Evolutionary conservation across 2,329 filamentous ascomycete species (phyloP).

Genomic region (Sporothrix luriei): DNA sequence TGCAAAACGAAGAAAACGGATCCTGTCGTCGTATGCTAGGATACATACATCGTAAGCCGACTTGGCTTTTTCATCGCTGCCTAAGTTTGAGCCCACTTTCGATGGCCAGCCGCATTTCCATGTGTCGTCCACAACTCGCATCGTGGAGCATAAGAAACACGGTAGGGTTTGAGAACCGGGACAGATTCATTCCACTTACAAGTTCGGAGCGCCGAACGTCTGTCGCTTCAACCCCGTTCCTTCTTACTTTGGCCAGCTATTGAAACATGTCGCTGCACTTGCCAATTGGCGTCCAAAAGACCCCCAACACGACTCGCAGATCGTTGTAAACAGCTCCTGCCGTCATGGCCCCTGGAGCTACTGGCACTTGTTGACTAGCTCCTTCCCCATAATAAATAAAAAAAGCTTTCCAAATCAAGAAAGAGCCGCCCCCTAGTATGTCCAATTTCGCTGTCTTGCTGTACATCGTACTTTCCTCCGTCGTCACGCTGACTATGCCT

Average conservation of each 20-base stretch:
- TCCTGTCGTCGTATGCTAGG: not conserved
- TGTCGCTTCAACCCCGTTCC: constrained; percentile 7
- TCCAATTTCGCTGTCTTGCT: constrained; percentile 6
- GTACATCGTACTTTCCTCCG: constrained; percentile 4
- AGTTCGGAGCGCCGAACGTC: not conserved
- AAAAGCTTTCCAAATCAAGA: constrained; percentile 25
- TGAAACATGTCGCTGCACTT: not conserved
- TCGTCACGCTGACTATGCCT: not conserved
- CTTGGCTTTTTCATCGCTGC: not conserved
- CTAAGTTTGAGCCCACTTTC: not conserved
- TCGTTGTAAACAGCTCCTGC: not conserved
- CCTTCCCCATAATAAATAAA: constrained; percentile 22
- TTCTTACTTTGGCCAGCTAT: not conserved
- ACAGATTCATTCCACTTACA: not conserved
- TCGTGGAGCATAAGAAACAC: not conserved
- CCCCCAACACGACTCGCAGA: not conserved
- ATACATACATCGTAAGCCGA: not conserved
- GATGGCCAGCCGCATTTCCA: not conserved
- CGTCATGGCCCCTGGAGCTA: not conserved
- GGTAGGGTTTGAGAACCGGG: not conserved
- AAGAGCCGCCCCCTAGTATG: constrained; percentile 6
- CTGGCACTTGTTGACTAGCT: constrained; percentile 15
- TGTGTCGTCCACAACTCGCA: not conserved
- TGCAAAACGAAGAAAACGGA: not conserved
- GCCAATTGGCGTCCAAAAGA: not conserved